Evolutionary conservation across 75 land plant genomes (phyloP).

Genomic region (Chamaecyparis obtusa): DNA sequence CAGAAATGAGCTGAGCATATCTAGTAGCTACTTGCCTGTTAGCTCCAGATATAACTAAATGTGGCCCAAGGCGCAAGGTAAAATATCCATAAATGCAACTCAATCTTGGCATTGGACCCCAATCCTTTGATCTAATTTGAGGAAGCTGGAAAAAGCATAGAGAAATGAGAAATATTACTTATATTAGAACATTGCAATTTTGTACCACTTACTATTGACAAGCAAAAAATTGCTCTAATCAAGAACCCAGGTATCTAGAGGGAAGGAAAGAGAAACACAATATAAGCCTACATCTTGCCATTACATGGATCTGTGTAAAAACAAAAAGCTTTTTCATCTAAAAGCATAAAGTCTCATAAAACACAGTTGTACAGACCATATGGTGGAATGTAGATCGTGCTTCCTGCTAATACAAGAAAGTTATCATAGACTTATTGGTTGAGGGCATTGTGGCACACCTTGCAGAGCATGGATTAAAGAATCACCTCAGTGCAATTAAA

Average conservation of each 20-base stretch:
- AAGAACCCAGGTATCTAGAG: neutral
- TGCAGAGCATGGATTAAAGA: neutral
- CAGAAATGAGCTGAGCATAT: constrained; percentile 85
- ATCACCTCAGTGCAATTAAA: neutral
- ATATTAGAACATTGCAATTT: neutral
- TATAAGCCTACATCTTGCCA: neutral
- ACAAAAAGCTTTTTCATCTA: neutral
- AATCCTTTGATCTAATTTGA: constrained; percentile 69
- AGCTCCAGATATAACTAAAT: constrained; percentile 83
- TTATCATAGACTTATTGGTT: neutral
- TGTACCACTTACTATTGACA: neutral
- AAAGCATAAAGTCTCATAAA: neutral
- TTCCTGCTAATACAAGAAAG: neutral
- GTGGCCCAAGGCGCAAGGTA: constrained; percentile 83
- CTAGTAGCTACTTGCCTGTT: constrained; percentile 85
- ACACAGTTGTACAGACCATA: neutral
- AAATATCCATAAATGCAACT: constrained; percentile 89
- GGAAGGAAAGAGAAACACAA: neutral
- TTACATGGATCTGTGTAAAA: neutral
- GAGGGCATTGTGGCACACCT: neutral
- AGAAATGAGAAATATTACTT: neutral
- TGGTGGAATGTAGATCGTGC: neutral
- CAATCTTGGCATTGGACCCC: constrained; percentile 92
- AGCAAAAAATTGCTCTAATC: neutral
- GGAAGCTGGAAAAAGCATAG: constrained; percentile 20